phyloP scores from a whole-genome alignment of 2,329 filamentous ascomycete genomes.

The Macrophomina phaseolina region DNA sequence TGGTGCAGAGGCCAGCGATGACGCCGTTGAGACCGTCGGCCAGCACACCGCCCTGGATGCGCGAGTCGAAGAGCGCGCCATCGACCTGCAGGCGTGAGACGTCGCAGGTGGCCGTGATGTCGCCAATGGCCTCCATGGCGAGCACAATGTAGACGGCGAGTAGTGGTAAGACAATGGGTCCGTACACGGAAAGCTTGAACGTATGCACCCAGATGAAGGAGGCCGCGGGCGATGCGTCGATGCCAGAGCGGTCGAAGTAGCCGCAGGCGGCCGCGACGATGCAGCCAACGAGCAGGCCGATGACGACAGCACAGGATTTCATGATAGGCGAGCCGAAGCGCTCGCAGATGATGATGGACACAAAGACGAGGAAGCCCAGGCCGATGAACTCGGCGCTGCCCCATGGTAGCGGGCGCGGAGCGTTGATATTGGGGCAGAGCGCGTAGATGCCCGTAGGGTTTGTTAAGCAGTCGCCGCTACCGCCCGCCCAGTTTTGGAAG shows the following conservation, averaged over 20 bases:
- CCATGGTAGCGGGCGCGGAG: constrained; percentile 76
- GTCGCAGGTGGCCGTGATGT: constrained; percentile 82
- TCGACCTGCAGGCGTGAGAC: constrained; percentile 77
- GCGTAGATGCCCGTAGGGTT: constrained; percentile 61
- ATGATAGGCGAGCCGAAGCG: constrained; percentile 83
- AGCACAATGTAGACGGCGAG: constrained; percentile 69
- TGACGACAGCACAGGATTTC: constrained; percentile 78
- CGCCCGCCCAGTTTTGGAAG: constrained; percentile 80
- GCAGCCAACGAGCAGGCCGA: constrained; percentile 76
- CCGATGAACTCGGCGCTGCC: constrained; percentile 79
- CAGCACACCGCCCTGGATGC: constrained; percentile 79
- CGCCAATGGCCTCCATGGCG: constrained; percentile 77
- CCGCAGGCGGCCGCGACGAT: constrained; percentile 78
- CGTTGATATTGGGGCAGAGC: constrained; percentile 64
- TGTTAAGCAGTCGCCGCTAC: constrained; percentile 64
- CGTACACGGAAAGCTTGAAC: constrained; percentile 74
- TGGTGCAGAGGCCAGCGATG: constrained; percentile 76
- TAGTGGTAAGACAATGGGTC: constrained; percentile 73
- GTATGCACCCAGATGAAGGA: constrained; percentile 83
- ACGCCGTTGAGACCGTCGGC: constrained; percentile 79
- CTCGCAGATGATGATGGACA: constrained; percentile 80
- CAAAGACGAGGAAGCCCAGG: constrained; percentile 79
- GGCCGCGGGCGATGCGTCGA: constrained; percentile 71
- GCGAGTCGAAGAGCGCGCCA: constrained; percentile 72
- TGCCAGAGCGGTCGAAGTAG: constrained; percentile 77